Evolutionary conservation across 768 basidiomycete genomes (phyloP), one percentile per base, ranked within the genome.

Genomic region (Hysterangium stoloniferum): DNA sequence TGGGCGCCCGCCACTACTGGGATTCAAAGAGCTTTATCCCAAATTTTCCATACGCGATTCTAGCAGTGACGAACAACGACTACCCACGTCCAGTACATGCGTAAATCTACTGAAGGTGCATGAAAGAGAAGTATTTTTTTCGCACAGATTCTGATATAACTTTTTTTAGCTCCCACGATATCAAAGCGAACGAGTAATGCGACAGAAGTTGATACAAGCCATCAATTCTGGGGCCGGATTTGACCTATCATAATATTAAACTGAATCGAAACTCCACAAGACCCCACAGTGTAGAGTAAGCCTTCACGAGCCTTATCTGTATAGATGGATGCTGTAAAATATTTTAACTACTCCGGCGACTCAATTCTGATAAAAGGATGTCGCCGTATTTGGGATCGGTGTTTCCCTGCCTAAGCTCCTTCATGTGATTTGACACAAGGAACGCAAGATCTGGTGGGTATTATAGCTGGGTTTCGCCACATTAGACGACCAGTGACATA

Each of bases 211-310:
- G 25, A 60, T 94, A 4, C 85, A 91, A 59, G 89, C 92, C 1
- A 89, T 98, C 60, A 84, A 75, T 37, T 80, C 90, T 0, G 84
- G 83, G 35, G 89, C 92, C 4, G 94, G 94, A 1, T 98, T 98
- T 55, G 94, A 97, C 68, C 71, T 97, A 44, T 96, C 93, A 8
- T 96, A 61, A 57, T 24, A 29, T 15, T 3, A 15, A 24, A 15
- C 22, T 29, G 8, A 27, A 22, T 19, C 17, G 2, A 11, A 12
- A 12, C 28, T 41, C 9, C 3, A n/a, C n/a, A n/a, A n/a, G n/a
- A n/a, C n/a, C n/a, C n/a, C n/a, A n/a, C n/a, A n/a, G n/a, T n/a
- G n/a, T n/a, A n/a, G n/a, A n/a, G n/a, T n/a, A n/a, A n/a, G n/a
- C n/a, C n/a, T n/a, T n/a, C n/a, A n/a, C n/a, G n/a, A n/a, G n/a